Evolutionary conservation across 1,284 basidiomycete species (phyloP).

Genomic region (Tilletia setariae): DNA sequence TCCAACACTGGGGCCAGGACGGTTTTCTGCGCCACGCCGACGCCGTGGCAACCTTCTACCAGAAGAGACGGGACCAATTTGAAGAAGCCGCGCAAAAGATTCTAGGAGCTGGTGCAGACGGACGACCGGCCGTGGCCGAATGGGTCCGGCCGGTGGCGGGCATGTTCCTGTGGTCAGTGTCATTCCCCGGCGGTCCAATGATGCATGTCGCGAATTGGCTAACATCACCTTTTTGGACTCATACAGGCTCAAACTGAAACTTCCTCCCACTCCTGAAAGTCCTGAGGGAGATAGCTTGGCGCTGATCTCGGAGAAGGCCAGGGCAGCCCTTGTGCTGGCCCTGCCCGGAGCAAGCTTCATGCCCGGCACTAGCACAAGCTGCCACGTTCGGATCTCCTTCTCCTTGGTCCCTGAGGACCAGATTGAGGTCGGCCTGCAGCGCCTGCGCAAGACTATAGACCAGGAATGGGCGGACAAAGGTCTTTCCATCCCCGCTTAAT

Average conservation of each 20-base stretch:
- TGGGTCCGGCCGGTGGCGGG: conserved; percentile 84
- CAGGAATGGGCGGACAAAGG: conserved; percentile 45
- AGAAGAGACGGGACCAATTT: conserved; percentile 73
- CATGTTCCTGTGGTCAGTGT: conserved; percentile 53
- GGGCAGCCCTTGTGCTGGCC: conserved; percentile 77
- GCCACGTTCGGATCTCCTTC: conserved; percentile 49
- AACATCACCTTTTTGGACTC: neutral
- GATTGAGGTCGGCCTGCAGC: conserved; percentile 39
- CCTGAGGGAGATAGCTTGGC: conserved; percentile 67
- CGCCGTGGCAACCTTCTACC: conserved; percentile 72
- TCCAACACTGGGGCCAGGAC: conserved; percentile 66
- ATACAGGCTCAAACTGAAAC: conserved; percentile 39
- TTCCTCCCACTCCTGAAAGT: conserved; percentile 30
- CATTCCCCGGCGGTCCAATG: neutral
- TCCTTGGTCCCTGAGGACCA: conserved; percentile 40
- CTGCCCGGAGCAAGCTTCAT: conserved; percentile 67
- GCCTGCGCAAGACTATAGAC: conserved; percentile 39
- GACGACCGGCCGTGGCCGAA: conserved; percentile 28
- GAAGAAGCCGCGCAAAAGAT: conserved; percentile 71
- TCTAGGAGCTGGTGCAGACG: conserved; percentile 57
- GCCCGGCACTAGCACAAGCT: conserved; percentile 33
- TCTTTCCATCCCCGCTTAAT: neutral
- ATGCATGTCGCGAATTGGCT: neutral
- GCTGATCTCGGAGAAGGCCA: conserved; percentile 74
- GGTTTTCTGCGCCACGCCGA: conserved; percentile 73